Evolutionary conservation across 2,329 filamentous ascomycete genomes (phyloP).

Genomic region (Pyrenophora graminea): DNA sequence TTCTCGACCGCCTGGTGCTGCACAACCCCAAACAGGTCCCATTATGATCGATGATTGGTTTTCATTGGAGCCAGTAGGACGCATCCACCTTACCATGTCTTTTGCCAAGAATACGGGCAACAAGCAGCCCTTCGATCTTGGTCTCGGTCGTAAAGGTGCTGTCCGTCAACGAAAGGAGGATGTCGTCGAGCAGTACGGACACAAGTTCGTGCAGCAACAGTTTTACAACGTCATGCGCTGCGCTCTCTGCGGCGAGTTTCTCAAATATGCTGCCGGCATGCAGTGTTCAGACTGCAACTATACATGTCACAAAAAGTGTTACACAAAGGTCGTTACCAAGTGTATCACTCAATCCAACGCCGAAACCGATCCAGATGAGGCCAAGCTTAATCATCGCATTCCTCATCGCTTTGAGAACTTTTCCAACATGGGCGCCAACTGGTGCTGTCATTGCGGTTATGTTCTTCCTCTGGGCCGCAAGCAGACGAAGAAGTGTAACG

Average conservation of each 20-base stretch:
- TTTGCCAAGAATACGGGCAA: constrained; percentile 91
- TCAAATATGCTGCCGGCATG: constrained; percentile 98
- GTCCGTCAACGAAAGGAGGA: constrained; percentile 98
- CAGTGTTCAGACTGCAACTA: constrained; percentile 99
- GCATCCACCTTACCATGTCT: constrained; percentile 87
- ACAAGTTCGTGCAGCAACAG: constrained; percentile 98
- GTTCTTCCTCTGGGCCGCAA: constrained; percentile 93
- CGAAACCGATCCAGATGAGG: constrained; percentile 96
- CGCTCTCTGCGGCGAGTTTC: constrained; percentile 94
- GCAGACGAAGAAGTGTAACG: constrained; percentile 88
- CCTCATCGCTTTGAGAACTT: constrained; percentile 97
- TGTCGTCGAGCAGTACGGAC: constrained; percentile 96
- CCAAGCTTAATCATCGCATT: constrained; percentile 99
- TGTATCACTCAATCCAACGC: constrained; percentile 99
- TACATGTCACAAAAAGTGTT: constrained; percentile 98
- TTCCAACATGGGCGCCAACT: constrained; percentile 96
- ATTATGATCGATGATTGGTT: constrained; percentile 90
- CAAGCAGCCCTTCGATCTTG: constrained; percentile 79
- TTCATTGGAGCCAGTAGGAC: constrained; percentile 89
- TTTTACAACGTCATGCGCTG: constrained; percentile 99
- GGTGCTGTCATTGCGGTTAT: constrained; percentile 99
- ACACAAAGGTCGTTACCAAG: constrained; percentile 94
- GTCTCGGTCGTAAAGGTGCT: constrained; percentile 91
- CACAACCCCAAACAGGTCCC: constrained; percentile 58
- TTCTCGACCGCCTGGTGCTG: constrained; percentile 46